Evolutionary conservation across 2,329 filamentous ascomycete genomes (phyloP).

Genomic region (Colletotrichum lindemuthianum): DNA sequence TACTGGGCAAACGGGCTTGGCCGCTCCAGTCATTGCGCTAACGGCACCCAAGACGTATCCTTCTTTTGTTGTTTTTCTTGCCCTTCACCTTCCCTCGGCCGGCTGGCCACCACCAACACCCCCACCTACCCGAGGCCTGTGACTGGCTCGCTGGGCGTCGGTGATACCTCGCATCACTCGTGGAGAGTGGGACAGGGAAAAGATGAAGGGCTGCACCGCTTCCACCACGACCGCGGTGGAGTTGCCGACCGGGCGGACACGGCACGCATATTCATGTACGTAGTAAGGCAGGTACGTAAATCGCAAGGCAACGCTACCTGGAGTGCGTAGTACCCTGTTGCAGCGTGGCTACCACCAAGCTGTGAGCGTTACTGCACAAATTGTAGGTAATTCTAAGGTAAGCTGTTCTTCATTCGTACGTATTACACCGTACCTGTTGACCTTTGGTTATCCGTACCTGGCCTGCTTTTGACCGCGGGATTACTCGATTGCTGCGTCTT

Average conservation of each 20-base stretch:
- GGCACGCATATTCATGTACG: neutral
- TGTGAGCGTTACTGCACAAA: slow-evolving; percentile 16
- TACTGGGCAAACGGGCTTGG: slow-evolving; percentile 19
- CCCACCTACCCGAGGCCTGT: slow-evolving; percentile 13
- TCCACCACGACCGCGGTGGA: slow-evolving; percentile 18
- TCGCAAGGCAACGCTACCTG: slow-evolving; percentile 23
- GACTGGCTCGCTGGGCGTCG: slow-evolving; percentile 32
- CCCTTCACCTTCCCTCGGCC: slow-evolving; percentile 6
- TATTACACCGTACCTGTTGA: slow-evolving; percentile 14
- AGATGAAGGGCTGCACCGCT: slow-evolving; percentile 1
- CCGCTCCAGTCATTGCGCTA: neutral
- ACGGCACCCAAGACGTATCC: slow-evolving; percentile 7
- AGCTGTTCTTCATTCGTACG: slow-evolving; percentile 24
- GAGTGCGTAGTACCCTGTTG: slow-evolving; percentile 25
- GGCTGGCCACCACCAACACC: slow-evolving; percentile 8
- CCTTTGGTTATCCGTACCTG: slow-evolving; percentile 16
- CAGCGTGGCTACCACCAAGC: slow-evolving; percentile 17
- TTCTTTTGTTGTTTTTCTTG: slow-evolving; percentile 2
- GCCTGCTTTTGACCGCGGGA: slow-evolving; percentile 11
- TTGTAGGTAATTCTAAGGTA: slow-evolving; percentile 35
- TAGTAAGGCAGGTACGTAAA: slow-evolving; percentile 18
- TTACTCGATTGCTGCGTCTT: slow-evolving; percentile 18
- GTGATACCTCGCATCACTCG: slow-evolving; percentile 33
- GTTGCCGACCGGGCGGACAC: slow-evolving; percentile 27
- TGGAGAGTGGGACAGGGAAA: slow-evolving; percentile 11